Evolutionary conservation across 1,284 basidiomycete genomes (phyloP).

Genomic region (Puccinia triticina): DNA sequence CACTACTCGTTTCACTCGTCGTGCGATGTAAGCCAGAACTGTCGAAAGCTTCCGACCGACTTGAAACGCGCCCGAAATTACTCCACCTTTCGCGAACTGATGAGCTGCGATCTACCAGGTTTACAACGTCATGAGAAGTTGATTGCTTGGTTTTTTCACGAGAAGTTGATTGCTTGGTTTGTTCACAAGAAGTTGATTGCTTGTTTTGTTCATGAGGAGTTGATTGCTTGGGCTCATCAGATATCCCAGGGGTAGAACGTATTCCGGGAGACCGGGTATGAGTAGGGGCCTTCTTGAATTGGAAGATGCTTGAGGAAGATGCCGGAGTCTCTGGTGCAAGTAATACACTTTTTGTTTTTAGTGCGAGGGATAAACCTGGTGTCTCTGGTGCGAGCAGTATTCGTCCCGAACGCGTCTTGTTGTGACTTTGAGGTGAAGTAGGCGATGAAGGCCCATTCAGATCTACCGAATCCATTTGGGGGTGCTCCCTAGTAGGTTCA

Average conservation of each 20-base stretch:
- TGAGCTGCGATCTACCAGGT: background rate
- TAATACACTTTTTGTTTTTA: background rate
- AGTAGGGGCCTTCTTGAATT: conserved; percentile 3
- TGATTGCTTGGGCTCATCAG: background rate
- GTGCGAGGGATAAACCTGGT: conserved; percentile 1
- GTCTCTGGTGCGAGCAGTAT: conserved; percentile 25
- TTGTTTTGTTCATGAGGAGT: too few relatives aligned
- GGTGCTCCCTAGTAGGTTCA: background rate
- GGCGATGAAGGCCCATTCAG: background rate
- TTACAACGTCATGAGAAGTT: too few relatives aligned
- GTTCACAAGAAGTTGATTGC: too few relatives aligned
- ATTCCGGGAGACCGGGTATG: background rate
- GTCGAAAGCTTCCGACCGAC: background rate
- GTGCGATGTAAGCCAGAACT: background rate
- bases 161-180: too few relatives aligned
- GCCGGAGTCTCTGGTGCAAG: conserved; percentile 21
- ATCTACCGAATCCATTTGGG: background rate
- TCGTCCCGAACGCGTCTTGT: background rate
- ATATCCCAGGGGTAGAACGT: background rate
- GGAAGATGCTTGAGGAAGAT: background rate
- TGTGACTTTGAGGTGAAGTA: conserved; percentile 15
- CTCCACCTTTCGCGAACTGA: background rate
- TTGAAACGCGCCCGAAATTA: background rate
- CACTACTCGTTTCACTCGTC: background rate
- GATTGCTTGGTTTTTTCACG: too few relatives aligned